Conservation (phyloP, 2,329 filamentous ascomycete species). For the Sclerotinia subarctica region DNA sequence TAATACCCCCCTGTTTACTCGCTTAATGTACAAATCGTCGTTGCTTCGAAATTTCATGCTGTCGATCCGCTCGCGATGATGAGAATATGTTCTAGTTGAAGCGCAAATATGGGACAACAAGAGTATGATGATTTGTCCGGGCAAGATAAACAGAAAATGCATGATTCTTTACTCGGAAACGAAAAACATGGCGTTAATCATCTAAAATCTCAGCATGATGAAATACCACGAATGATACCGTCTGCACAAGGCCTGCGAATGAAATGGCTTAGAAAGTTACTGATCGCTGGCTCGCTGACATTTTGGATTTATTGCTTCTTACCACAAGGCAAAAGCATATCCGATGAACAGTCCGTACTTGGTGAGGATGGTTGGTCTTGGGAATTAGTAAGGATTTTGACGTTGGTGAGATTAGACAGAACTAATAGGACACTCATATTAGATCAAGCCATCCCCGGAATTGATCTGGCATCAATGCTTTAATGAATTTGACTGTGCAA, state of each 20-base stretch:
- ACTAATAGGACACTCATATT: neutral
- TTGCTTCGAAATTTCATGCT: neutral
- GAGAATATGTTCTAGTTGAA: neutral
- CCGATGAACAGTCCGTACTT: neutral
- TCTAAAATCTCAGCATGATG: neutral
- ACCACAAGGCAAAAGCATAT: neutral
- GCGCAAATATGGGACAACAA: neutral
- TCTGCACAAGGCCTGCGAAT: neutral
- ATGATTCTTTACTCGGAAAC: neutral
- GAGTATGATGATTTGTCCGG: neutral
- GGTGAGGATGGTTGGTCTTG: neutral
- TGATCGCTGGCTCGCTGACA: neutral
- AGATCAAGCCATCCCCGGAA: neutral
- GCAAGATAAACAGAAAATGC: neutral
- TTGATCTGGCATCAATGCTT: neutral
- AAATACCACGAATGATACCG: neutral
- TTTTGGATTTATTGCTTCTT: neutral
- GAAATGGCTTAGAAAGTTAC: neutral
- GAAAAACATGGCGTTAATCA: neutral
- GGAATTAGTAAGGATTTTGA: neutral
- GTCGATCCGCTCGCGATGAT: neutral
- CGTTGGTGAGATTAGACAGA: neutral
- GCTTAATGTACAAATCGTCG: slow-evolving; percentile 4
- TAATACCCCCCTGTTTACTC: slow-evolving; percentile 8
- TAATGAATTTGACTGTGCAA: slow-evolving; percentile 6